A percentile compares a stretch with the other conserved stretches of the same genome.
Conservation (phyloP, 1,284 basidiomycete species). For the Malassezia globosa region DNA sequence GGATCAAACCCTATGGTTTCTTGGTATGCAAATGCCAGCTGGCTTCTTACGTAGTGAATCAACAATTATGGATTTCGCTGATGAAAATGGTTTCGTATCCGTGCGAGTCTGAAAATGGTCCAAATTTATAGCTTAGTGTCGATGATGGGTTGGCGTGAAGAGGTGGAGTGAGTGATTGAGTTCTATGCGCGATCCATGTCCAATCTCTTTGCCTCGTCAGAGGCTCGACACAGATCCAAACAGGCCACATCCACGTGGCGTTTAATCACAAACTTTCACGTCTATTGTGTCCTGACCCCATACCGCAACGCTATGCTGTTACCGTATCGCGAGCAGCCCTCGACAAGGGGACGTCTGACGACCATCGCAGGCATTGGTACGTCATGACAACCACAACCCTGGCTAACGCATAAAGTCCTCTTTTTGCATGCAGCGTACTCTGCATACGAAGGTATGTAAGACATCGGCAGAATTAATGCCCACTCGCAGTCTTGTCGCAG, state of each 20-base stretch:
- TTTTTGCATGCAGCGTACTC: conserved; percentile 21
- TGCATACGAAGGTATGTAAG: conserved; percentile 16
- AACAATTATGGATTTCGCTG: background rate
- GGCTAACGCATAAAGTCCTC: conserved; percentile 5
- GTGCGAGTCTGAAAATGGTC: background rate
- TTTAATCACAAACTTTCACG: no score
- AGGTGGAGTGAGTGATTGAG: no score
- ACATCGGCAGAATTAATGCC: background rate
- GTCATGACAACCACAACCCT: background rate
- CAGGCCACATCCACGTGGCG: background rate
- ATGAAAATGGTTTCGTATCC: no score
- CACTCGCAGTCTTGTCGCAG: conserved; percentile 12
- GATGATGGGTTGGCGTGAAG: no score
- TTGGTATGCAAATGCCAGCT: conserved; percentile 77
- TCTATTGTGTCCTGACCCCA: no score
- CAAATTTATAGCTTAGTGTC: background rate
- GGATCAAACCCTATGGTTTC: conserved; percentile 78
- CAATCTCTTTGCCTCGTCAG: no score
- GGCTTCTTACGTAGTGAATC: conserved; percentile 33
- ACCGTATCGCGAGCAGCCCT: conserved; percentile 4
- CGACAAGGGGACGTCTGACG: background rate
- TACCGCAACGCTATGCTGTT: background rate
- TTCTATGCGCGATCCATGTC: no score
- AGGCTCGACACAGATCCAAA: no score
- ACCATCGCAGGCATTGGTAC: conserved; percentile 6